phyloP scores from a whole-genome alignment of 2,329 filamentous ascomycete genomes.

The Magnaporthiopsis incrustans region DNA sequence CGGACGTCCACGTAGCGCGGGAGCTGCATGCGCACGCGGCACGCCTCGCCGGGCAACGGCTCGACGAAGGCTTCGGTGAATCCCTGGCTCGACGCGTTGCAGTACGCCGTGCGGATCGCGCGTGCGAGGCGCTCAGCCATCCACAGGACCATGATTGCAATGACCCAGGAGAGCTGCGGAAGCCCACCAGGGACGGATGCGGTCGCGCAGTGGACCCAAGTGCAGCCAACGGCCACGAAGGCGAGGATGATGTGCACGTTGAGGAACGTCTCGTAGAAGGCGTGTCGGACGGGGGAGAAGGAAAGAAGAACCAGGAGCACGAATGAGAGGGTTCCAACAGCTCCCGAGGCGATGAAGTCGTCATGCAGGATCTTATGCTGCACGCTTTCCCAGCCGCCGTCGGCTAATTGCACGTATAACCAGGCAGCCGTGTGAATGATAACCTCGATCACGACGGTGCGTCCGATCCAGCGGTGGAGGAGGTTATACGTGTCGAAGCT shows the following conservation, averaged over 20 bases:
- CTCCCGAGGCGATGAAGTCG: constrained; percentile 53
- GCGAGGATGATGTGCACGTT: constrained; percentile 75
- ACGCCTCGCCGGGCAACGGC: constrained; percentile 60
- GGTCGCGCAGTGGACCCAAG: constrained; percentile 71
- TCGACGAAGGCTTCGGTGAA: constrained; percentile 60
- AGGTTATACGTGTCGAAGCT: constrained; percentile 97
- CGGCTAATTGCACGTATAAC: constrained; percentile 61
- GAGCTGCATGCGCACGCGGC: constrained; percentile 61
- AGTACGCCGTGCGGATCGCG: constrained; percentile 54
- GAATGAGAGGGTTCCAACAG: constrained; percentile 50
- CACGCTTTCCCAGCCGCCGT: constrained; percentile 54
- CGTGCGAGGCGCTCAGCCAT: constrained; percentile 59
- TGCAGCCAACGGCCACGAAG: constrained; percentile 56
- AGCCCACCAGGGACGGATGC: constrained; percentile 57
- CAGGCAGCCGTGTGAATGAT: constrained; percentile 65
- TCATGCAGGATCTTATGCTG: constrained; percentile 44
- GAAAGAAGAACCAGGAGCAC: constrained; percentile 60
- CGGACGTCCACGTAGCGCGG: constrained; percentile 58
- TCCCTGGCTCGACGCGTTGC: constrained; percentile 53
- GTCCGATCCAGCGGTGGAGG: constrained; percentile 74
- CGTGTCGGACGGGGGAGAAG: constrained; percentile 75
- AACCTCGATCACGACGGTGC: constrained; percentile 62
- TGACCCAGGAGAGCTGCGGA: constrained; percentile 66
- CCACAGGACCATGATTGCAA: constrained; percentile 72
- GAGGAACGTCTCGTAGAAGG: constrained; percentile 96